Percentiles rank a stretch among this genome's conserved stretches.
Conservation (phyloP, 352 stramenopile species). For the Peronospora tabacina region DNA sequence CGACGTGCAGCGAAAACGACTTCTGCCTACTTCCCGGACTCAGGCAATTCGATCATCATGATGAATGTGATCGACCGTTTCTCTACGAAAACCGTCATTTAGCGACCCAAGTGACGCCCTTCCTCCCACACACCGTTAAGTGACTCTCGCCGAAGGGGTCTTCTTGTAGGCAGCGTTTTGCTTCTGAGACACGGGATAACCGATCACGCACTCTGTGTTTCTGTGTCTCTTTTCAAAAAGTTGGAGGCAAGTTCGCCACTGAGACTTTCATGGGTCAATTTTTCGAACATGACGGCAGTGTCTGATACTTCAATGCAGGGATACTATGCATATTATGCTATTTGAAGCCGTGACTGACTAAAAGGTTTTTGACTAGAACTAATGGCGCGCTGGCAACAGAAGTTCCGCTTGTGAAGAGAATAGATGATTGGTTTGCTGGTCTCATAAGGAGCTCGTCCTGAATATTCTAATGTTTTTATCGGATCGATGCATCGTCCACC, state of each 20-base stretch:
- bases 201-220: neutral
- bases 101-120: neutral
- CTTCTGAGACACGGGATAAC: constrained; percentile 20
- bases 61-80: constrained; percentile 7
- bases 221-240: neutral
- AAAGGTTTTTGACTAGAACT: neutral
- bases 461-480: too few relatives aligned
- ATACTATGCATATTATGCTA: neutral
- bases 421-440: neutral
- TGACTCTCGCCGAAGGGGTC: neutral
- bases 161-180: constrained; percentile 10
- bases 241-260: neutral
- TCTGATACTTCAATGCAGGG: neutral
- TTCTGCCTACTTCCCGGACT: neutral
- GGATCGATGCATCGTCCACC: too few relatives aligned
- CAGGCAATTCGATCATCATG: constrained; percentile 3
- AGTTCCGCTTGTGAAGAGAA: neutral
- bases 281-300: constrained; percentile 1
- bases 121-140: neutral
- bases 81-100: constrained; percentile 1
- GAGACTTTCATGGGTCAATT: constrained; percentile 6
- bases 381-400: neutral
- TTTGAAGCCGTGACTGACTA: neutral
- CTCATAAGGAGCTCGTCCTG: neutral
- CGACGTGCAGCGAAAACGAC: neutral